Percentiles rank a stretch among this genome's conserved stretches.
Evolutionary conservation across 306 rosid genomes (phyloP).

Genomic region (Quercus aquifolioides): DNA sequence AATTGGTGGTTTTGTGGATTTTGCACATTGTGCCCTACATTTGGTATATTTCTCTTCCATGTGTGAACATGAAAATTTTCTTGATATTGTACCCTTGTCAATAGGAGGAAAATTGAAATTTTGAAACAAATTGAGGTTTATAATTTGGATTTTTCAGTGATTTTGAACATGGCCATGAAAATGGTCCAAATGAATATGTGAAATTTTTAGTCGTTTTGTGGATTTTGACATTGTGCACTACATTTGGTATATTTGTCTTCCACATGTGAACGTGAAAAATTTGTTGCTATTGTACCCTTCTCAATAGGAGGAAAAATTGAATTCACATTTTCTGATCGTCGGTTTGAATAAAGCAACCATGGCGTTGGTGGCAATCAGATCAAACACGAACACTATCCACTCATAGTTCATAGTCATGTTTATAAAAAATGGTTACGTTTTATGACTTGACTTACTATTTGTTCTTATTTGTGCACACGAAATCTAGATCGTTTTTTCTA

Average conservation of each 20-base stretch:
- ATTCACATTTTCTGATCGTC: no score
- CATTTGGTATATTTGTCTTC: background rate
- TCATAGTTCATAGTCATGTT: no score
- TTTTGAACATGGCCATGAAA: constrained; percentile 43
- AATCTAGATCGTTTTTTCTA: background rate
- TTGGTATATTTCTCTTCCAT: background rate
- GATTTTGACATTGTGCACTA: constrained; percentile 13
- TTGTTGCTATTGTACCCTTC: background rate
- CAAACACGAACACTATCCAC: no score
- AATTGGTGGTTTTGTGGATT: constrained; percentile 1
- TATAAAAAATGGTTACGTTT: no score
- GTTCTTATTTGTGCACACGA: no score
- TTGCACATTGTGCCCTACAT: constrained; percentile 11
- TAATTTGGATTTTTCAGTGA: constrained; percentile 41
- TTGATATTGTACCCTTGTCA: background rate
- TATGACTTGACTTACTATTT: no score
- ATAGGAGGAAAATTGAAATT: no score
- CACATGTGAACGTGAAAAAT: background rate
- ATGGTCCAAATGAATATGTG: constrained; percentile 1
- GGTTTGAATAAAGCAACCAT: no score
- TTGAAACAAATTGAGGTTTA: constrained; percentile 30
- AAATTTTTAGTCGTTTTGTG: background rate
- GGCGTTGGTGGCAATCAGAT: no score
- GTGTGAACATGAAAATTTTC: background rate
- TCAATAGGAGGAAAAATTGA: no score